Evolutionary conservation across 2,329 filamentous ascomycete genomes (phyloP).

Genomic region (Venturia nashicola): DNA sequence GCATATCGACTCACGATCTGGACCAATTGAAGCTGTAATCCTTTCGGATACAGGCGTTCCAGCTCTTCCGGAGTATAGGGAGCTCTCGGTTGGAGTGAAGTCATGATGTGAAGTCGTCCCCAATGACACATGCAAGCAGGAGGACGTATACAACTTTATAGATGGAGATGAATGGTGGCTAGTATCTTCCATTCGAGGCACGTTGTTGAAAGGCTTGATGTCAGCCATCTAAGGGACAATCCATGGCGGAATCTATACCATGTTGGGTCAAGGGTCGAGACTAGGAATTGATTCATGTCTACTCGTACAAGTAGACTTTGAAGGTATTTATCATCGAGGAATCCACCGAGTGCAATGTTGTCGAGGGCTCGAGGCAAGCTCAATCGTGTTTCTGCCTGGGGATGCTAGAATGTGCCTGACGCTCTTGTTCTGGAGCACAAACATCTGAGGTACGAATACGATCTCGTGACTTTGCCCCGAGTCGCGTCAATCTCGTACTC

Average conservation of each 20-base stretch:
- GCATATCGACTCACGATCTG: constrained; percentile 43
- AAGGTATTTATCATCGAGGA: too few species aligned
- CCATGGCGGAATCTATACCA: background rate
- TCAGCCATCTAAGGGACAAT: background rate
- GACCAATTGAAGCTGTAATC: constrained; percentile 74
- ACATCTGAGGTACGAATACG: too few species aligned
- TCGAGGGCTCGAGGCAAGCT: too few species aligned
- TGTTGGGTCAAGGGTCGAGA: background rate
- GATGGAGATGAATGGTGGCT: background rate
- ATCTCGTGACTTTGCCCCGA: too few species aligned
- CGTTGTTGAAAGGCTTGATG: background rate
- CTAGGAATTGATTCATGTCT: background rate
- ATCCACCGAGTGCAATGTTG: too few species aligned
- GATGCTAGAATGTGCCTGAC: too few species aligned
- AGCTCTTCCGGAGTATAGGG: constrained; percentile 77
- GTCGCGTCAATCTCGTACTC: too few species aligned
- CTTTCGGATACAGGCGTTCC: constrained; percentile 63
- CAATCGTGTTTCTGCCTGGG: too few species aligned
- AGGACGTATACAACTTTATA: background rate
- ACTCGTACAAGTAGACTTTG: too few species aligned
- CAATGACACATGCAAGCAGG: background rate
- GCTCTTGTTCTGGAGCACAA: too few species aligned
- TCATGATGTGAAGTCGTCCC: constrained; percentile 45
- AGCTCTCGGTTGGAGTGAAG: constrained; percentile 58
- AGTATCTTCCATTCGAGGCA: background rate